Conservation (phyloP, 306 rosid species). For the Acacia confusa region DNA sequence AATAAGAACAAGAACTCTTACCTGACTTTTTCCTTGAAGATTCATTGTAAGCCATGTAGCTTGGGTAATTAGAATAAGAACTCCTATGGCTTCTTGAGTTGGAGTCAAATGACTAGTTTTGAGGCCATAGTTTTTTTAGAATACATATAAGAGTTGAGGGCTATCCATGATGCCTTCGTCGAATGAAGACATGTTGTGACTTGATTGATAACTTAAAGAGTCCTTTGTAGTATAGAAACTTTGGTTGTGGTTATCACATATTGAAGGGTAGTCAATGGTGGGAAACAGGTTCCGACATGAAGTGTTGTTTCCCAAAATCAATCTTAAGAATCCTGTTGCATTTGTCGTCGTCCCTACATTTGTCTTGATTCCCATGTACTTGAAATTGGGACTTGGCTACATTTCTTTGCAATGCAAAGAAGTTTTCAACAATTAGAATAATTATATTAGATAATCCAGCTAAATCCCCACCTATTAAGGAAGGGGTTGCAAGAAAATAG, state of each 20-base stretch:
- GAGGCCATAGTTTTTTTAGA: conserved; percentile 47
- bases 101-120: conserved; percentile 78
- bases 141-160: conserved; percentile 58
- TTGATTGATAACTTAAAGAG: conserved; percentile 52
- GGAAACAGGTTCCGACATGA: conserved; percentile 41
- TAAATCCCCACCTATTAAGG: not conserved
- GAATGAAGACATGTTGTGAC: conserved; percentile 43
- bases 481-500: conserved; percentile 1
- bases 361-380: conserved; percentile 37
- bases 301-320: conserved; percentile 51
- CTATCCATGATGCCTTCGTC: conserved; percentile 57
- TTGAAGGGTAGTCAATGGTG: conserved; percentile 31
- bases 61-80: conserved; percentile 64
- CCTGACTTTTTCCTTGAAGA: no score
- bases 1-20: no score
- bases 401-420: conserved; percentile 52
- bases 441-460: not conserved
- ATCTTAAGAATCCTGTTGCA: conserved; percentile 56
- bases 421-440: conserved; percentile 5
- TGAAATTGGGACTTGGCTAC: conserved; percentile 53
- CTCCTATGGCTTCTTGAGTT: conserved; percentile 51
- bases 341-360: conserved; percentile 47
- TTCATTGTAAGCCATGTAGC: conserved; percentile 83
- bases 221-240: conserved; percentile 60
- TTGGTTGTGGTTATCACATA: conserved; percentile 47